Evolutionary conservation across 2,329 filamentous ascomycete species (phyloP).

Genomic region (Truncatella angustata): DNA sequence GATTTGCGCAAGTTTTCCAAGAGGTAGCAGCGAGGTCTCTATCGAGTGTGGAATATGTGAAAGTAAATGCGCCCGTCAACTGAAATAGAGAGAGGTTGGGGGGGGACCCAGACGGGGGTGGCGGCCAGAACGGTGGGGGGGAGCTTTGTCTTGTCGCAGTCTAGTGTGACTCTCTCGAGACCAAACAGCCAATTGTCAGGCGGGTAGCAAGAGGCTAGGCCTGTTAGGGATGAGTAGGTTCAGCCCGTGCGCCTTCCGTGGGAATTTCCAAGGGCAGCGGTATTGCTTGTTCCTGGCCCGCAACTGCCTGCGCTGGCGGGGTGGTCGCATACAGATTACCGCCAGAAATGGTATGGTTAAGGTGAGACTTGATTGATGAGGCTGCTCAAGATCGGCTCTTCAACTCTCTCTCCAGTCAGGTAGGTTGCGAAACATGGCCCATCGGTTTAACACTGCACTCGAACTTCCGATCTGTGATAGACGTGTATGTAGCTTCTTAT

Average conservation of each 20-base stretch:
- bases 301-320: no score
- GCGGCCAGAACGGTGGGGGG: no score
- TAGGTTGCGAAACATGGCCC: no score
- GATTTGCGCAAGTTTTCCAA: not conserved
- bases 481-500: no score
- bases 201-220: not conserved
- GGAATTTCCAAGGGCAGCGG: not conserved
- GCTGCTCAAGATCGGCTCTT: no score
- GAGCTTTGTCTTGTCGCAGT: constrained; percentile 12
- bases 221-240: not conserved
- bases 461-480: no score
- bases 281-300: not conserved
- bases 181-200: not conserved
- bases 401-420: no score
- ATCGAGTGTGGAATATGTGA: not conserved
- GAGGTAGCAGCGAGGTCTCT: not conserved
- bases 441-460: no score
- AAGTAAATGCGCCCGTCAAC: not conserved
- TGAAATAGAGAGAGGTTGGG: constrained; percentile 30
- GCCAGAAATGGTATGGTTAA: no score
- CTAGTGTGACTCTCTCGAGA: constrained; percentile 2
- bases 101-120: no score
- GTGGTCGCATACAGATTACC: no score
- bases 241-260: not conserved
- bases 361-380: no score